Percentiles rank a stretch among this genome's conserved stretches.
Evolutionary conservation across 208 protist genomes (phyloP).

Genomic region (Leishmania tarentolae): DNA sequence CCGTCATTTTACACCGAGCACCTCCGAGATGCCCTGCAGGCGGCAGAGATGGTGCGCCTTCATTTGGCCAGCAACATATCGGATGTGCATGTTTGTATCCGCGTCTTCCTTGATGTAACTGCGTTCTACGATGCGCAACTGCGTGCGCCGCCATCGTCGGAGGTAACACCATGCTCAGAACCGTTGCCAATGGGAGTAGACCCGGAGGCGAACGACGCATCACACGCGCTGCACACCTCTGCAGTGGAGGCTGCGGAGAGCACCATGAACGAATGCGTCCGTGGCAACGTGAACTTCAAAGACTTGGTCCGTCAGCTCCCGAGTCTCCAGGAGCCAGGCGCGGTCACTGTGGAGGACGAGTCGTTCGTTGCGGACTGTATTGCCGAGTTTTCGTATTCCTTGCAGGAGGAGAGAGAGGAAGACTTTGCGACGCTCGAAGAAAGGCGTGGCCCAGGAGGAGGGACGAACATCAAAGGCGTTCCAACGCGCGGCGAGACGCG

Average conservation of each 20-base stretch:
- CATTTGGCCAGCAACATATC: constrained; percentile 38
- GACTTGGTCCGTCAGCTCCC: constrained; percentile 19
- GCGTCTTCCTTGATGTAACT: constrained; percentile 36
- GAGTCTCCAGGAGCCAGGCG: constrained; percentile 10
- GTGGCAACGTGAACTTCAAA: constrained; percentile 22
- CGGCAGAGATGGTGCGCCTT: constrained; percentile 37
- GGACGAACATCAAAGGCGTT: not conserved
- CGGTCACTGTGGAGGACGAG: constrained; percentile 27
- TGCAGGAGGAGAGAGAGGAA: constrained; percentile 33
- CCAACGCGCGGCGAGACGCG: constrained; percentile 16
- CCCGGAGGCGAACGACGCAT: not conserved
- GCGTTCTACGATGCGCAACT: constrained; percentile 39
- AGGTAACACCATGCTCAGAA: not conserved
- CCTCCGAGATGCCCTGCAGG: constrained; percentile 42
- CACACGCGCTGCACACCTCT: constrained; percentile 17
- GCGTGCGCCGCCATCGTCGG: not conserved
- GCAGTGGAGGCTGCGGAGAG: constrained; percentile 30
- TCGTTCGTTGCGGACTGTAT: constrained; percentile 52
- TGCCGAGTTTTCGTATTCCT: constrained; percentile 29
- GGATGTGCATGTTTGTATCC: constrained; percentile 51
- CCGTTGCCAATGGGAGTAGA: not conserved
- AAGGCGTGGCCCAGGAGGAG: not conserved
- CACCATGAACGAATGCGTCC: constrained; percentile 33
- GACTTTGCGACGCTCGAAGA: constrained; percentile 15
- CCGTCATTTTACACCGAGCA: constrained; percentile 25